Evolutionary conservation across 2,329 filamentous ascomycete species (phyloP).

Genomic region (Trichophyton rubrum): DNA sequence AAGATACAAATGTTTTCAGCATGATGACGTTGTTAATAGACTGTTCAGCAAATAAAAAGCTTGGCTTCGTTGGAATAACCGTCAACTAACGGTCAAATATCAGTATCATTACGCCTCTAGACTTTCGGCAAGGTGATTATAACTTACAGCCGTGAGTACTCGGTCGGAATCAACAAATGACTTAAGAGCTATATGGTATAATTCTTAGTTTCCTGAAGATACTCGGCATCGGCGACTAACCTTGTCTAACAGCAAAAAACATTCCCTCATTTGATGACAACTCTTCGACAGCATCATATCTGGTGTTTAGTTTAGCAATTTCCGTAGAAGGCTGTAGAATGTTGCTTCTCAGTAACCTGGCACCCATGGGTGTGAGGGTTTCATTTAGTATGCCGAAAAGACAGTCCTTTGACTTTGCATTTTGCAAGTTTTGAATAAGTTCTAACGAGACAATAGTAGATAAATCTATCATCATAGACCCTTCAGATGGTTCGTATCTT

Average conservation of each 20-base stretch:
- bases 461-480: constrained; percentile 91
- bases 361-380: constrained; percentile 79
- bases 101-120: neutral
- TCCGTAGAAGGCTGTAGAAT: constrained; percentile 80
- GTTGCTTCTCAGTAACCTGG: constrained; percentile 67
- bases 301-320: constrained; percentile 50
- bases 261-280: constrained; percentile 70
- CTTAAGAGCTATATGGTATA: constrained; percentile 47
- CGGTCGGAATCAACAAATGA: constrained; percentile 67
- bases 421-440: constrained; percentile 74
- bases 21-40: constrained; percentile 77
- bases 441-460: constrained; percentile 79
- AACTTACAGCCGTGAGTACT: constrained; percentile 56
- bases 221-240: constrained; percentile 30
- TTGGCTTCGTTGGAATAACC: constrained; percentile 54
- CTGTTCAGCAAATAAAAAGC: constrained; percentile 60
- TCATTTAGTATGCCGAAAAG: constrained; percentile 77
- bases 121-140: constrained; percentile 12
- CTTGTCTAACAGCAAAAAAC: constrained; percentile 62
- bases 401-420: constrained; percentile 64
- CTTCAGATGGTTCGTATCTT: constrained; percentile 74
- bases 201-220: neutral
- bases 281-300: constrained; percentile 76
- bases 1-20: constrained; percentile 67
- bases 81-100: constrained; percentile 48